Evolutionary conservation across 2,329 filamentous ascomycete species (phyloP).

Genomic region (Xylariales sp.): DNA sequence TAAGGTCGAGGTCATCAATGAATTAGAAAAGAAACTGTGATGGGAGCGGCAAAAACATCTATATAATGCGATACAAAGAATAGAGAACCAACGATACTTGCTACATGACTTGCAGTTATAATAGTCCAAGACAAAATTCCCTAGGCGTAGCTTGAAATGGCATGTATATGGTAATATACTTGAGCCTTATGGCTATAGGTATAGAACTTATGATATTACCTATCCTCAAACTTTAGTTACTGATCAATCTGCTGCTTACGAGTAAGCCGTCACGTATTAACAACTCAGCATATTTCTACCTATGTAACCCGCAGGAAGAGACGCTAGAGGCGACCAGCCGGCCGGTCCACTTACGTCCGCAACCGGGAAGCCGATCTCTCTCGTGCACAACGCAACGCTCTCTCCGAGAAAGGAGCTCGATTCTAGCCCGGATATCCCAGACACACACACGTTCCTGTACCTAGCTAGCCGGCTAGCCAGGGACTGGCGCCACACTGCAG

Average conservation of each 20-base stretch:
- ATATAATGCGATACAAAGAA: not conserved
- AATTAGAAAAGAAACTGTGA: slow-evolving; percentile 51
- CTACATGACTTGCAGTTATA: not conserved
- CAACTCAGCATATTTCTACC: too few species aligned
- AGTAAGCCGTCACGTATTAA: not conserved
- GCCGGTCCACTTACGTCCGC: not conserved
- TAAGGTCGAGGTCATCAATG: slow-evolving; percentile 58
- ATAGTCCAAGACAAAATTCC: not conserved
- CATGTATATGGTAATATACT: not conserved
- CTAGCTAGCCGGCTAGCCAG: not conserved
- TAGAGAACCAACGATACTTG: not conserved
- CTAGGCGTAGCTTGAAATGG: not conserved
- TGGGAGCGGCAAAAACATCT: not conserved
- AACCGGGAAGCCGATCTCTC: slow-evolving; percentile 3
- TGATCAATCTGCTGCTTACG: not conserved
- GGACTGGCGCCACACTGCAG: slow-evolving; percentile 13
- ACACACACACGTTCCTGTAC: not conserved
- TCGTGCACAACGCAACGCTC: not conserved
- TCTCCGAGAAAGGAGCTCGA: slow-evolving; percentile 21
- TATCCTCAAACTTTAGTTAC: not conserved
- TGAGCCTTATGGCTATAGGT: not conserved
- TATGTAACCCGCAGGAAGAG: not conserved
- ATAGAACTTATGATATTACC: not conserved
- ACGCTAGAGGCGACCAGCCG: not conserved
- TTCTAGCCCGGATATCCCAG: not conserved